A percentile compares a stretch with the other conserved stretches of the same genome.
Conservation (phyloP, 208 protist genomes). For the Herpetomonas tarakana region DNA sequence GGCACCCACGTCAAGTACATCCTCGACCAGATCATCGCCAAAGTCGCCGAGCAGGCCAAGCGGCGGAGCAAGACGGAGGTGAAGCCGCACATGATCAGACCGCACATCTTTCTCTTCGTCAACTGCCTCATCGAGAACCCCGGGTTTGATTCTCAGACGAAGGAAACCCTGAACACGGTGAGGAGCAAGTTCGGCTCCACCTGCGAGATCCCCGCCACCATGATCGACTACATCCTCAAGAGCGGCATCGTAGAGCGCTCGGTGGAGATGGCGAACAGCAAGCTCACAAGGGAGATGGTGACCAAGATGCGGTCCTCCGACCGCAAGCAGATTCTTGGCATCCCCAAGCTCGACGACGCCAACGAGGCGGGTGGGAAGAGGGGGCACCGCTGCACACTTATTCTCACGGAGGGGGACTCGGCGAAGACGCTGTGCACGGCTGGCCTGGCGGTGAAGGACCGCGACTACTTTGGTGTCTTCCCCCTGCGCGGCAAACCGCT, state of each 20-base stretch:
- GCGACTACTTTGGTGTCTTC: slow-evolving; percentile 99
- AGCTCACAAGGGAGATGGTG: slow-evolving; percentile 90
- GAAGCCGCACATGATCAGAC: slow-evolving; percentile 97
- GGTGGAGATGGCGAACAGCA: slow-evolving; percentile 95
- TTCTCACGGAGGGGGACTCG: slow-evolving; percentile 99
- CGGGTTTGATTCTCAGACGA: slow-evolving; percentile 99
- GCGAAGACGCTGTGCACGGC: slow-evolving; percentile 97
- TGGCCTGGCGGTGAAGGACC: slow-evolving; percentile 98
- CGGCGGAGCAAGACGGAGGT: slow-evolving; percentile 97
- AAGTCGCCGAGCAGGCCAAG: slow-evolving; percentile 89
- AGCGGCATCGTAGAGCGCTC: slow-evolving; percentile 95
- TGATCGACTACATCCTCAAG: slow-evolving; percentile 95
- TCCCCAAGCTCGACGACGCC: slow-evolving; percentile 99
- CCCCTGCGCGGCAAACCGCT: slow-evolving; percentile 99
- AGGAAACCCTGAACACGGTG: slow-evolving; percentile 98
- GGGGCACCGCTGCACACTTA: slow-evolving; percentile 98
- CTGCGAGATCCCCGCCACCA: slow-evolving; percentile 94
- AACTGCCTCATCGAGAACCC: slow-evolving; percentile 99
- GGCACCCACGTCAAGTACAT: slow-evolving; percentile 99
- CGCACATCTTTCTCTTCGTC: slow-evolving; percentile 99
- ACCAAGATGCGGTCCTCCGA: slow-evolving; percentile 75
- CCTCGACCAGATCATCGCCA: slow-evolving; percentile 92
- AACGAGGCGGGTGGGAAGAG: slow-evolving; percentile 98
- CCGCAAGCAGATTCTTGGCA: slow-evolving; percentile 89
- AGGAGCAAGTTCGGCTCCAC: slow-evolving; percentile 96